Evolutionary conservation across 2,329 filamentous ascomycete species (phyloP), one percentile per base, ranked within the genome.

Genomic region (Calonectria hawksworthii): DNA sequence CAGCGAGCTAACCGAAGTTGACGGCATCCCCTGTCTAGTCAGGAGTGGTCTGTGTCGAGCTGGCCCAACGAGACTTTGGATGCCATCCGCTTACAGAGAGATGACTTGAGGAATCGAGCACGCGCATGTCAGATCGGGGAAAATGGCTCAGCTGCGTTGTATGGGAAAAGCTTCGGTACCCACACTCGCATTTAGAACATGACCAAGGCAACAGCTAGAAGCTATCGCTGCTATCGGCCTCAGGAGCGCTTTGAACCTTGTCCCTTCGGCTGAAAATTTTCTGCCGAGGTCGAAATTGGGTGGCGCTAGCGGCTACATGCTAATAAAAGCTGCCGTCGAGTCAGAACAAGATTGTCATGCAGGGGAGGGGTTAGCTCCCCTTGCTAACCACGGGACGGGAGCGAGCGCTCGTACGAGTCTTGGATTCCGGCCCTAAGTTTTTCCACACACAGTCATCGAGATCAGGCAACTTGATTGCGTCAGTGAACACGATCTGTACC

Each of bases 381-480:
- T 21, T 47, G 41, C n/a, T 26, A 26, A 26, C n/a, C n/a, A n/a
- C n/a, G 34, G n/a, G 28, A 52, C 26, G 44, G n/a, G 68, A 70
- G 4, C 4, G 32, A 54, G 28, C 41, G 44, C n/a, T 70, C 50
- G 16, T 52, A 28, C 18, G 41, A 63, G 50, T 5, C 30, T 66
- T 26, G 63, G 64, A 28, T 74, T 30, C 0, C 70, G 63, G 2
- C 61, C 52, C 14, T 74, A 44, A n/a, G 75, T 74, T 51, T 70
- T 76, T 47, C 71, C 74, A 51, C 61, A 51, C 61, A 56, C 13
- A 51, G 26, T 7, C 52, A 70, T 3, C 67, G 68, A 11, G 65
- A 54, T 11, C 21, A 23, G n/a, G 44, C 44, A 47, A 8, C 44
- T 11, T 3, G 18, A 76, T 72, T 6, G 16, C 51, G 26, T 70